Evolutionary conservation across 2,329 filamentous ascomycete genomes (phyloP), one percentile per base, ranked within the genome.

Genomic region (Stromatinia cepivora): DNA sequence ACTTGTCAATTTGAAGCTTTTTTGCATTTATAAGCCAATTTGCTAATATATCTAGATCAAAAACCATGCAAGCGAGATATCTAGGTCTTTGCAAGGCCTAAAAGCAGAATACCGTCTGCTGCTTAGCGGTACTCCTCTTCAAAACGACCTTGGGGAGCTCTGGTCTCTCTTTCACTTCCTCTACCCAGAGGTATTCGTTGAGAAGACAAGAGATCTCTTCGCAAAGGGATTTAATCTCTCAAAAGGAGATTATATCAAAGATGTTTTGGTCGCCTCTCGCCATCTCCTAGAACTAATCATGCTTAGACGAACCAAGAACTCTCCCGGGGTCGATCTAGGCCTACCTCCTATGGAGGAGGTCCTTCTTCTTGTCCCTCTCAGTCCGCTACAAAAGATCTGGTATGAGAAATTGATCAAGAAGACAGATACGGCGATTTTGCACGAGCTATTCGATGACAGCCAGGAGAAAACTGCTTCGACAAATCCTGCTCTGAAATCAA

Each of bases 131-230:
- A 88, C 86, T 0, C 86, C 86, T 0, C 79, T 88, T 0, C 86
- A 88, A 70, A 88, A 88, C 70, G 85, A 88, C 67, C 77, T 88
- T 0, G 78, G 79, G 2, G 86, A 88, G 74, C 79, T 87, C 70
- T 88, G 86, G 86, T 82, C 84, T 0, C 77, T 88, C 1, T 78
- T 88, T 0, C 83, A 85, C 63, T 88, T 84, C 84, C 79, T 88
- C 0, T 86, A 85, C 54, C 85, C 85, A 0, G 84, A 87, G n/a
- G 81, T 88, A 0, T 88, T 88, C 74, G 79, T 80, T 0, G 76
- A 79, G 1, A 83, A 83, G 45, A 87, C 85, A 0, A 79, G 79
- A 13, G 78, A 81, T 3, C 76, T 82, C 0, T 89, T 88, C 76
- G 82, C 82, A 56, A 80, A 84, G 15, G 85, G 86, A 0, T 89